These are phyloP conservation scores for Irpex lacteus DNA, from an alignment of 1,284 basidiomycete genomes.

Conservation along the genomic window DNA sequence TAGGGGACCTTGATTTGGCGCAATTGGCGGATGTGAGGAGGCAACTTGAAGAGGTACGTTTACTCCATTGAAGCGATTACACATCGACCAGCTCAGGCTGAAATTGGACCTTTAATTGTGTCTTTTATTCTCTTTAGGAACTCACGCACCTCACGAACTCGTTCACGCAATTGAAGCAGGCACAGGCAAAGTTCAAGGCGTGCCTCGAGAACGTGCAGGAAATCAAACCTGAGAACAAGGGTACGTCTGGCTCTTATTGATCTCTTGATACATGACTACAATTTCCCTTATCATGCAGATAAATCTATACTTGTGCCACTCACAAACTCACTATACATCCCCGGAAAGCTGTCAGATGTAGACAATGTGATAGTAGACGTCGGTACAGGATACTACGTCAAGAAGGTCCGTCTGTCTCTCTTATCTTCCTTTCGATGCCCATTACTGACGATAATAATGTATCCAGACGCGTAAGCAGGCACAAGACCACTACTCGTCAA, in stretches of 20 bases:
- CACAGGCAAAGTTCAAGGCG: conserved; percentile 88
- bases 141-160: conserved; percentile 90
- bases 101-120: too few species aligned
- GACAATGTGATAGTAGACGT: conserved; percentile 93
- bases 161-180: conserved; percentile 89
- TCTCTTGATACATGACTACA: background rate
- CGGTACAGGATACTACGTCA: conserved; percentile 95
- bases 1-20: conserved; percentile 76
- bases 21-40: conserved; percentile 85
- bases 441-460: background rate
- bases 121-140: conserved; percentile 54
- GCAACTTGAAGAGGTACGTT: conserved; percentile 82
- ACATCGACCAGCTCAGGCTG: too few species aligned
- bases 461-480: conserved; percentile 78
- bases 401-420: conserved; percentile 63
- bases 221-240: conserved; percentile 71
- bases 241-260: conserved; percentile 36
- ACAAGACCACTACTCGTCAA: conserved; percentile 69
- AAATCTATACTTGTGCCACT: conserved; percentile 90
- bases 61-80: background rate
- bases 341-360: conserved; percentile 82
- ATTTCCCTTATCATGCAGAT: too few species aligned
- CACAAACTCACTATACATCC: conserved; percentile 93
- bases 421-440: too few species aligned
- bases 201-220: conserved; percentile 85